Base-by-base conservation (phyloP, 257 asterid genomes). In the Nemophila menziesii region DNA sequence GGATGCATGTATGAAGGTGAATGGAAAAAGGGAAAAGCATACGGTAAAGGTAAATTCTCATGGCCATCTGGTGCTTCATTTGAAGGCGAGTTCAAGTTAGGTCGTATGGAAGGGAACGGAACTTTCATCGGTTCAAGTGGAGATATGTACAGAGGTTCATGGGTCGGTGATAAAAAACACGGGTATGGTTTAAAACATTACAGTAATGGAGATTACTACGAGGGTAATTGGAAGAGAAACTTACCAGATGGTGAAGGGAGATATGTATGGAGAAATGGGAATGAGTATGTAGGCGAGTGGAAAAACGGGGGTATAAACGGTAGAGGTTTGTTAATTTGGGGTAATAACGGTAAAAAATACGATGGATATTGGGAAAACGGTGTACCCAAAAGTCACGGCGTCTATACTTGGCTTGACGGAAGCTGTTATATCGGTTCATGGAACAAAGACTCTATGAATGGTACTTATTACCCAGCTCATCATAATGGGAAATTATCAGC, bases 1-100 rank as follows among this genome's bases (percentile, higher is more conserved):
- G 92, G 92, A 42, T 78, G 92, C 51, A 74, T 75, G 85, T 78
- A 78, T 54, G 81, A 66, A 29, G 92, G 85, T 4, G 74, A 75
- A 9, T 78, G 92, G 92, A 71, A 67, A 62, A 68, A 65, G 60
- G 92, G 92, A 13, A 75, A 67, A 46, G 79, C 81, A 2, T 65
- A 67, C 8, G 92, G 92, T 7, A 72, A 66, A 16, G 92, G 92
- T 10, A 69, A 55, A 19, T 78, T 78, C 46, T 71, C 77, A 0
- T 78, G 90, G 90, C 81, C 81, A 0, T 74, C 84, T 0, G 85
- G 92, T 0, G 77, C 85, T 15, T 66, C 85, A 4, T 78, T 66
- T 16, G 79, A 75, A 14, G 92, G 92, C 4, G 77, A 69, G 43
- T 78, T 78, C 56, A 71, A 67, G 68, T 64, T 78, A 23, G 92